Base-by-base conservation (phyloP, 164 flowering plant genomes). In the Macadamia integrifolia region DNA sequence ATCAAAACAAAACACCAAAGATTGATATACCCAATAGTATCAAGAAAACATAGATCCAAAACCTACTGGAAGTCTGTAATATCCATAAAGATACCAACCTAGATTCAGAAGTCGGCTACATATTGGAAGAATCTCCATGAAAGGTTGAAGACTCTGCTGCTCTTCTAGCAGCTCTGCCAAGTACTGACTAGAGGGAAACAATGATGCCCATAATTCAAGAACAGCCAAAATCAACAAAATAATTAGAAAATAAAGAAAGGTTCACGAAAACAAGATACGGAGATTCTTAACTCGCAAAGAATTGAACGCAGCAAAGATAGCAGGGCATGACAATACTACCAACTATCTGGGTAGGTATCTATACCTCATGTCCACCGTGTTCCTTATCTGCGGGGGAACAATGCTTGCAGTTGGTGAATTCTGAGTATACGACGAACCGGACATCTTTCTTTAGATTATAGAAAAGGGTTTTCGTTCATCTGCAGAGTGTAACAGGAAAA, bases 401-500 rank as follows among this genome's bases (percentile, higher is more conserved):
- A 91, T 88, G 80, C 97, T 83, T 9, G 98, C 91, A n/a, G 98
- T 95, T 46, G 96, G 87, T 80, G 85, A 93, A 83, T 84, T 91
- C 75, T 84, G 85, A 74, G 85, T 82, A 67, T 91, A 91, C 66
- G 88, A 73, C 66, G 88, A 73, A 50, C 98, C 93, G 32, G 95
- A 89, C 98, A 92, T 90, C 64, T 65, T 71, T 17, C 18, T 14
- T 1, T 4, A 53, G 57, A 53, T 53, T 14, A 23, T 23, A 23
- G 17, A 53, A 53, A 14, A 53, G 18, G 57, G 17, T 6, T 53
- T 53, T n/a, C 9, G 3, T 35, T 35, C 40, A 35, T 14, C 14
- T 29, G 31, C 61, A 59, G 35, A 30, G 42, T 18, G 28, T 9
- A 59, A 30, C 3, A 40, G 17, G 12, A 0, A 31, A 46, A 31